A percentile compares a stretch with the other conserved stretches of the same genome.
phyloP scores from a whole-genome alignment of 345 rosid species.

The Eucalyptus microcorys region DNA sequence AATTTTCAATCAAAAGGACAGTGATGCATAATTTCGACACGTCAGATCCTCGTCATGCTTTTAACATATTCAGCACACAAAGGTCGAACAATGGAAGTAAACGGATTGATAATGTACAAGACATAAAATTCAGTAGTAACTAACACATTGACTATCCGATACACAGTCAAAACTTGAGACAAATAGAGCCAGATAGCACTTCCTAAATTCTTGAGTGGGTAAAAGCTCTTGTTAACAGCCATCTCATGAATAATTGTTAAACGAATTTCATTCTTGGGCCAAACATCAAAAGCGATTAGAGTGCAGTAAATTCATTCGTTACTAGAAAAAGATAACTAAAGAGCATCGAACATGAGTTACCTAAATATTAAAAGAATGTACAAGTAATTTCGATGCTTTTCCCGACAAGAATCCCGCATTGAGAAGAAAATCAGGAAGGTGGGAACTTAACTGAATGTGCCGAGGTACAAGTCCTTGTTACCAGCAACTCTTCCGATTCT shows the following conservation, averaged over 20 bases:
- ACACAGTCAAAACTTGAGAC: background rate
- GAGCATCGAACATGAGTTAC: background rate
- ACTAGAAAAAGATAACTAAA: background rate
- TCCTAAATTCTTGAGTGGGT: background rate
- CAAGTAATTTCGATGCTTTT: background rate
- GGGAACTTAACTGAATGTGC: constrained; percentile 53
- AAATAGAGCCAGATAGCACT: background rate
- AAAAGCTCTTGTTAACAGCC: background rate
- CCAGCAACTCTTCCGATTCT: constrained; percentile 94
- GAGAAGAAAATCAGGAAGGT: background rate
- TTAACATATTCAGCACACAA: background rate
- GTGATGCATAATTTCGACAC: background rate
- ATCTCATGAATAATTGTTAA: background rate
- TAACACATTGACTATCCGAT: background rate
- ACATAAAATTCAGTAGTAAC: background rate
- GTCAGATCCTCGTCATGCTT: background rate
- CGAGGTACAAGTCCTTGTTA: constrained; percentile 90
- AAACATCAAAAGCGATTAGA: background rate
- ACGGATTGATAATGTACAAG: background rate
- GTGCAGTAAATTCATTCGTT: background rate
- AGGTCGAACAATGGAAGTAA: background rate
- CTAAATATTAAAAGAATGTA: background rate
- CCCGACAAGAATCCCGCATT: background rate
- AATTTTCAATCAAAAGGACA: background rate
- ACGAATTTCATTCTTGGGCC: background rate